Evolutionary conservation across 371 early-diverging fungal species (phyloP).

Genomic region (Apophysomyces elegans): DNA sequence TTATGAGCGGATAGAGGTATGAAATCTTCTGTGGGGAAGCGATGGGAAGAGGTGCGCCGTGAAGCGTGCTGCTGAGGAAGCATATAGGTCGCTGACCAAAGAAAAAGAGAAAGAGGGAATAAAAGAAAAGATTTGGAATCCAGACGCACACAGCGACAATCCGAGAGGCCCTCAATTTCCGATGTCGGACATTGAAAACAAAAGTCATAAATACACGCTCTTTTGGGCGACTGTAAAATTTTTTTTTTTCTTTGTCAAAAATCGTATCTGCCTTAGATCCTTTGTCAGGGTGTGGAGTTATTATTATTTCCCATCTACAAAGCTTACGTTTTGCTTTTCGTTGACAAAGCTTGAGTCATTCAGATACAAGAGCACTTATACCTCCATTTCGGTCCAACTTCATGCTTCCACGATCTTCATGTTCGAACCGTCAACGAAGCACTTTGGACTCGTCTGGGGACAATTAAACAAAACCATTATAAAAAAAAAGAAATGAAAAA

Average conservation of each 20-base stretch:
- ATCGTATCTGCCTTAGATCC: conserved; percentile 54
- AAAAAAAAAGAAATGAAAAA: conserved; percentile 22
- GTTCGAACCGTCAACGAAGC: conserved; percentile 20
- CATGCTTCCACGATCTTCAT: conserved; percentile 9
- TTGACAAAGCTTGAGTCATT: conserved; percentile 57
- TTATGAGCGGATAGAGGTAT: neutral
- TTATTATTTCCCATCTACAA: conserved; percentile 16
- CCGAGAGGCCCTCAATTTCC: neutral
- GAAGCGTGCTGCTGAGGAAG: too few species aligned
- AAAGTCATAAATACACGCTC: conserved; percentile 2
- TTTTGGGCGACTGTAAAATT: neutral
- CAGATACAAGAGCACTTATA: conserved; percentile 49
- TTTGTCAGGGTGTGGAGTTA: conserved; percentile 35
- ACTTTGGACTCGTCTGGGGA: conserved; percentile 45
- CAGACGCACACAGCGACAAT: too few species aligned
- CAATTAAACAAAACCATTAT: conserved; percentile 19
- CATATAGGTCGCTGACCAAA: too few species aligned
- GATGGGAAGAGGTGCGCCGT: too few species aligned
- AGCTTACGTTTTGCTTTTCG: conserved; percentile 36
- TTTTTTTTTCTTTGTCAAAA: conserved; percentile 8
- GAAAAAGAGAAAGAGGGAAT: too few species aligned
- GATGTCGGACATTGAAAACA: neutral
- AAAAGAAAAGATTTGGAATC: too few species aligned
- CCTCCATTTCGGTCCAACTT: conserved; percentile 45
- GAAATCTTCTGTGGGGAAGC: too few species aligned